phyloP scores from a whole-genome alignment of 2,329 filamentous ascomycete species.

The Aureobasidium mangrovei region DNA sequence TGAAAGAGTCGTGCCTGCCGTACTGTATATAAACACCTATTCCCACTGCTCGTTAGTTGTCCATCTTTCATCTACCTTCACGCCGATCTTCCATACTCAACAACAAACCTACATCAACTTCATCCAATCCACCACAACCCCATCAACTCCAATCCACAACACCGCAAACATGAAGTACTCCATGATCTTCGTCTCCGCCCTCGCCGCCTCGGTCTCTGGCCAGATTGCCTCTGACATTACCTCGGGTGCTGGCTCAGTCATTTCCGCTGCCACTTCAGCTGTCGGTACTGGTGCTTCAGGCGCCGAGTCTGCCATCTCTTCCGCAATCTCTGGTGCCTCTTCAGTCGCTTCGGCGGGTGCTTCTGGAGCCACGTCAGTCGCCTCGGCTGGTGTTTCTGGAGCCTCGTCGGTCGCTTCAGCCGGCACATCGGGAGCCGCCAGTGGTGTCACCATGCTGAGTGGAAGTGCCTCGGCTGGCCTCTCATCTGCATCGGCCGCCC shows the following conservation, averaged over 20 bases:
- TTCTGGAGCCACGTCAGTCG: slow-evolving; percentile 5
- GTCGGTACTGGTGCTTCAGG: slow-evolving; percentile 1
- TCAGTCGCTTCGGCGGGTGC: not conserved
- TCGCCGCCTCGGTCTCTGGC: slow-evolving; percentile 8
- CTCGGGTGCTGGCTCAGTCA: not conserved
- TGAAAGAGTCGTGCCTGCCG: too few species aligned
- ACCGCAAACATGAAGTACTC: slow-evolving; percentile 12
- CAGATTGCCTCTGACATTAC: slow-evolving; percentile 7
- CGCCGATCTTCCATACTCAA: too few species aligned
- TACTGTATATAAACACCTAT: too few species aligned
- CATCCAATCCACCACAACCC: too few species aligned
- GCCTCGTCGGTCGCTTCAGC: not conserved
- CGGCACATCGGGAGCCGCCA: not conserved
- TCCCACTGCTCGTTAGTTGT: too few species aligned
- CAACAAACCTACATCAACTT: too few species aligned
- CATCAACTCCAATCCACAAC: not conserved
- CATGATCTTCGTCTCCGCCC: slow-evolving; percentile 2
- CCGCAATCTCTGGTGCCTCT: slow-evolving; percentile 1
- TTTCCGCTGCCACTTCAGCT: not conserved
- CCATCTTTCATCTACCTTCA: too few species aligned
- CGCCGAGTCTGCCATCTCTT: not conserved
- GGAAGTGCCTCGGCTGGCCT: not conserved
- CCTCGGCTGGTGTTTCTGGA: not conserved
- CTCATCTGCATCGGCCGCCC: not conserved
- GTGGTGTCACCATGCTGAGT: not conserved